These are phyloP conservation scores for Cladorrhinum sp. DNA, from an alignment of 2,329 filamentous ascomycete species.

Conservation along the genomic window DNA sequence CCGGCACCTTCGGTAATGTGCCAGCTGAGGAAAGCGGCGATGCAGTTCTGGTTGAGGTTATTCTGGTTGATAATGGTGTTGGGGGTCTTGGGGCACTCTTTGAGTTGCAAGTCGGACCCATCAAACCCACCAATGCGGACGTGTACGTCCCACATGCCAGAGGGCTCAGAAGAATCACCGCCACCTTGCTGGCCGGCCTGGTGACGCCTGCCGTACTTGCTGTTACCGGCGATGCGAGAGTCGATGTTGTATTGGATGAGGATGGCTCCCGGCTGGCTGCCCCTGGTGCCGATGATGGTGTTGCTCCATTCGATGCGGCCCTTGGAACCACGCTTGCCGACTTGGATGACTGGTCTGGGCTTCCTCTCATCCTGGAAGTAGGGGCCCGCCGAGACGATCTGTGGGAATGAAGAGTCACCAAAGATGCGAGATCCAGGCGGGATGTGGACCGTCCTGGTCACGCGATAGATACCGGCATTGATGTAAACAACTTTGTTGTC, in stretches of 20 bases:
- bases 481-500: constrained; percentile 56
- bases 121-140: constrained; percentile 67
- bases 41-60: constrained; percentile 33
- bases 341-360: constrained; percentile 61
- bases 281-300: constrained; percentile 64
- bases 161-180: constrained; percentile 32
- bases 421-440: constrained; percentile 53
- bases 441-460: constrained; percentile 53
- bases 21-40: constrained; percentile 39
- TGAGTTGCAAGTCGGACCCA: constrained; percentile 64
- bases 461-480: constrained; percentile 59
- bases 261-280: constrained; percentile 62
- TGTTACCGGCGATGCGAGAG: constrained; percentile 27
- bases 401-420: constrained; percentile 52
- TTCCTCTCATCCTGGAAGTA: constrained; percentile 54
- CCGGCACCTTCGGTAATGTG: constrained; percentile 35
- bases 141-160: constrained; percentile 70
- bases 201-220: neutral
- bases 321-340: constrained; percentile 58
- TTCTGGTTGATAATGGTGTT: constrained; percentile 23
- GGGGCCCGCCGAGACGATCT: constrained; percentile 53
- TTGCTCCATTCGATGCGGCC: constrained; percentile 69
- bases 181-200: no score
- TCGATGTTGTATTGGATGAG: constrained; percentile 69
- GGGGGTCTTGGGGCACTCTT: constrained; percentile 59